Conservation (phyloP, 1,284 basidiomycete genomes). For the Papiliotrema flavescens region DNA sequence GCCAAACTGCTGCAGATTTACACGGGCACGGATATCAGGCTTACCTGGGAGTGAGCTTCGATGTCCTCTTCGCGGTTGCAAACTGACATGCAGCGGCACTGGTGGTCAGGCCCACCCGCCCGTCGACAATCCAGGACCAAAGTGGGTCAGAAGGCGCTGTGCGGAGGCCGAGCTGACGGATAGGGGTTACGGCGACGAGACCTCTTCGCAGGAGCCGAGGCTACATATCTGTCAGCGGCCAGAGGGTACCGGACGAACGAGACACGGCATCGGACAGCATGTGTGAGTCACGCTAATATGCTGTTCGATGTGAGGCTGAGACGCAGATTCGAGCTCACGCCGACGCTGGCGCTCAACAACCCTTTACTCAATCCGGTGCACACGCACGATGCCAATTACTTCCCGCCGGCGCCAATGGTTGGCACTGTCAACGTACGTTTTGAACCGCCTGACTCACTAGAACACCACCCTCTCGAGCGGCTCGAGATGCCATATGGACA, state of each 20-base stretch:
- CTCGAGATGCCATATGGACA: neutral
- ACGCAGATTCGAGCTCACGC: conserved; percentile 46
- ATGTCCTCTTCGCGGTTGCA: neutral
- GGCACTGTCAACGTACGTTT: neutral
- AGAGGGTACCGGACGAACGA: conserved; percentile 22
- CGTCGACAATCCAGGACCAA: conserved; percentile 35
- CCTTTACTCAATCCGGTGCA: conserved; percentile 42
- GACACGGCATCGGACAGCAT: conserved; percentile 41
- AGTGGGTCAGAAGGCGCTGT: conserved; percentile 13
- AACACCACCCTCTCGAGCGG: neutral
- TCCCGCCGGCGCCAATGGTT: conserved; percentile 42
- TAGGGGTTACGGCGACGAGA: conserved; percentile 46
- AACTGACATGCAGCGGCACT: conserved; percentile 31
- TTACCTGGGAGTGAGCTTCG: conserved; percentile 67
- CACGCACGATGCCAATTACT: conserved; percentile 46
- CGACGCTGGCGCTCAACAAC: conserved; percentile 47
- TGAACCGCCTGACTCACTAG: too few species aligned
- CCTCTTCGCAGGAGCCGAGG: conserved; percentile 43
- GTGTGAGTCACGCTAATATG: conserved; percentile 25
- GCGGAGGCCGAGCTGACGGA: conserved; percentile 1
- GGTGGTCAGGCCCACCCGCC: conserved; percentile 33
- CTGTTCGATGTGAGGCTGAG: too few species aligned
- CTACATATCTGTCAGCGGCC: conserved; percentile 47
- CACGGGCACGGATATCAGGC: conserved; percentile 71
- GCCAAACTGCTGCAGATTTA: conserved; percentile 88